phyloP scores from a whole-genome alignment of 116 monocot species.

The Zostera marina region DNA sequence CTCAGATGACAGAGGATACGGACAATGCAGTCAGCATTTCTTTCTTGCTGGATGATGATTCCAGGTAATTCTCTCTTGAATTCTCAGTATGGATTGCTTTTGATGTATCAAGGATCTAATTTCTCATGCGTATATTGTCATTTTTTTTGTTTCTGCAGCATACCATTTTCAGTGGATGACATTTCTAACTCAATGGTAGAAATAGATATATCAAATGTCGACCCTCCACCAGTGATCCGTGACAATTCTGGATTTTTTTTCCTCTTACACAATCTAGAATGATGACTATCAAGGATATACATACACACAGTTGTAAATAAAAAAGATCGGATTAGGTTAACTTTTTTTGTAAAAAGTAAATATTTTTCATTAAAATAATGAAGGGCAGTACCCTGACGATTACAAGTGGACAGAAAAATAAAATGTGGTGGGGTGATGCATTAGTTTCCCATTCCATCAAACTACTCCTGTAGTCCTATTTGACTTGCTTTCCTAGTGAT shows the following conservation, averaged over 20 bases:
- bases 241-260: constrained; percentile 59
- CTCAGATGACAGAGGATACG: constrained; percentile 71
- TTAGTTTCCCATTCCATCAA: no score
- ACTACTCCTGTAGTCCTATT: no score
- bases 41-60: constrained; percentile 94
- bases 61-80: constrained; percentile 21
- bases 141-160: constrained; percentile 24
- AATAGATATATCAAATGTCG: constrained; percentile 46
- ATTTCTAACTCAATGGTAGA: constrained; percentile 50
- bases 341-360: no score
- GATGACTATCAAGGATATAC: not conserved
- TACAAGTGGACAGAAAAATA: no score
- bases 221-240: constrained; percentile 53
- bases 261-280: not conserved
- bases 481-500: no score
- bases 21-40: constrained; percentile 75
- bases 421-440: no score
- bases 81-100: not conserved
- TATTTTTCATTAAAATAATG: no score
- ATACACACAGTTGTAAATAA: no score
- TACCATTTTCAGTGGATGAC: constrained; percentile 66
- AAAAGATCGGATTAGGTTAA: no score
- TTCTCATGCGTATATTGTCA: not conserved
- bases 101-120: not conserved
- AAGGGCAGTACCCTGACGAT: no score